Evolutionary conservation across 306 rosid species (phyloP).

Genomic region (Cicer arietinum): DNA sequence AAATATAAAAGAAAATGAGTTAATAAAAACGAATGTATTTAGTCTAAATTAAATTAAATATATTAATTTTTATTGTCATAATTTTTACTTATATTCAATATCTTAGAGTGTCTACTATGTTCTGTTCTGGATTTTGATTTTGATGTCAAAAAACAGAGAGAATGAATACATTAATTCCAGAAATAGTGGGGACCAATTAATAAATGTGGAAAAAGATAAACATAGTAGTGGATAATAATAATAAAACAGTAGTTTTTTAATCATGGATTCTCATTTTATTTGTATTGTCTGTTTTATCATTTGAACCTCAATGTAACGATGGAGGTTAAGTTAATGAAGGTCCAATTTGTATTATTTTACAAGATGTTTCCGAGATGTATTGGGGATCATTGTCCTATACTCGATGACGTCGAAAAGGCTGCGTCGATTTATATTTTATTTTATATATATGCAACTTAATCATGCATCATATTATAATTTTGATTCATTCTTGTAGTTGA

Average conservation of each 20-base stretch:
- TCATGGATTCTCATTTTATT: slow-evolving; percentile 38
- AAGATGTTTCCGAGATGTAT: slow-evolving; percentile 8
- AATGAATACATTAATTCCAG: not conserved
- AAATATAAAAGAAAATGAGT: too few species aligned
- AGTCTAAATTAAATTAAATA: too few species aligned
- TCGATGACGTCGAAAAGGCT: slow-evolving; percentile 40
- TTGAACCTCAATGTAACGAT: slow-evolving; percentile 6
- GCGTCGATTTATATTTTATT: slow-evolving; percentile 26
- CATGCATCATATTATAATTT: slow-evolving; percentile 4
- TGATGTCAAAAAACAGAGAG: not conserved
- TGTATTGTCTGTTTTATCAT: slow-evolving; percentile 31
- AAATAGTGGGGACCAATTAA: slow-evolving; percentile 26
- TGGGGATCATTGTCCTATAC: slow-evolving; percentile 26
- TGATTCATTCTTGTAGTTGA: slow-evolving; percentile 23
- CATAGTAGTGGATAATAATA: not conserved
- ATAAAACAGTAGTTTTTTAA: slow-evolving; percentile 31
- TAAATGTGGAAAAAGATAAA: slow-evolving; percentile 1
- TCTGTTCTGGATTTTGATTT: not conserved
- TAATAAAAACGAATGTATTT: too few species aligned
- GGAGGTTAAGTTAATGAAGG: slow-evolving; percentile 26
- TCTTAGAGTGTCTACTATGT: not conserved
- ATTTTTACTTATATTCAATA: too few species aligned
- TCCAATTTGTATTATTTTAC: not conserved
- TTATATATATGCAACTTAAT: slow-evolving; percentile 14
- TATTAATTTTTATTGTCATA: too few species aligned